Percentiles rank a stretch among this genome's conserved stretches.
These are phyloP conservation scores for Heterobasidion parviporum DNA, from an alignment of 1,284 basidiomycete genomes.

Conservation along the genomic window DNA sequence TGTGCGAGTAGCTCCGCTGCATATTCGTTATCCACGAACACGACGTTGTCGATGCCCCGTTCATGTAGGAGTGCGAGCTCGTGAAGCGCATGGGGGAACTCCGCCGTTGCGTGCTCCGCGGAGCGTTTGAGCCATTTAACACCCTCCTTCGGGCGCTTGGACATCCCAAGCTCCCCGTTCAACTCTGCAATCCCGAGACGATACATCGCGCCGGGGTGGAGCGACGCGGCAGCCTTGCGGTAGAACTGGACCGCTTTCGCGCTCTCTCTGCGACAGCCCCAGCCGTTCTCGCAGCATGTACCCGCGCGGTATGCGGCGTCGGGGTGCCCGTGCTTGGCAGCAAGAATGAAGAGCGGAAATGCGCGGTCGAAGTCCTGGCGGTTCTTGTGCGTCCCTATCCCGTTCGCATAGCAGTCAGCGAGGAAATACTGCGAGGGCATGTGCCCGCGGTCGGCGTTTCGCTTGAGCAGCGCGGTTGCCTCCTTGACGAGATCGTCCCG, in stretches of 20 bases:
- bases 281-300: slow-evolving; percentile 98
- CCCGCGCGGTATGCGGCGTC: slow-evolving; percentile 95
- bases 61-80: slow-evolving; percentile 94
- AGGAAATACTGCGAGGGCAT: slow-evolving; percentile 94
- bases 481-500: slow-evolving; percentile 83
- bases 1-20: slow-evolving; percentile 91
- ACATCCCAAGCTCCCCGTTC: slow-evolving; percentile 88
- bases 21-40: slow-evolving; percentile 96
- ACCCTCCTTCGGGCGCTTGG: slow-evolving; percentile 88
- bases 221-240: slow-evolving; percentile 85
- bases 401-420: slow-evolving; percentile 96
- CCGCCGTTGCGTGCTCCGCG: slow-evolving; percentile 89
- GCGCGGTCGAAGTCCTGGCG: slow-evolving; percentile 96
- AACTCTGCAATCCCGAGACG: slow-evolving; percentile 93
- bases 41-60: slow-evolving; percentile 90
- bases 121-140: slow-evolving; percentile 98
- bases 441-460: slow-evolving; percentile 90
- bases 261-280: slow-evolving; percentile 91
- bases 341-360: slow-evolving; percentile 92
- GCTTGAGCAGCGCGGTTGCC: slow-evolving; percentile 80
- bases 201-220: slow-evolving; percentile 95
- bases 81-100: slow-evolving; percentile 95
- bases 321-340: slow-evolving; percentile 97
- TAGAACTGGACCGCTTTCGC: slow-evolving; percentile 92
- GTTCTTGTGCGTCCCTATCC: slow-evolving; percentile 83